Evolutionary conservation across 2,329 filamentous ascomycete genomes (phyloP).

Genomic region (Hypoxylon sp.): DNA sequence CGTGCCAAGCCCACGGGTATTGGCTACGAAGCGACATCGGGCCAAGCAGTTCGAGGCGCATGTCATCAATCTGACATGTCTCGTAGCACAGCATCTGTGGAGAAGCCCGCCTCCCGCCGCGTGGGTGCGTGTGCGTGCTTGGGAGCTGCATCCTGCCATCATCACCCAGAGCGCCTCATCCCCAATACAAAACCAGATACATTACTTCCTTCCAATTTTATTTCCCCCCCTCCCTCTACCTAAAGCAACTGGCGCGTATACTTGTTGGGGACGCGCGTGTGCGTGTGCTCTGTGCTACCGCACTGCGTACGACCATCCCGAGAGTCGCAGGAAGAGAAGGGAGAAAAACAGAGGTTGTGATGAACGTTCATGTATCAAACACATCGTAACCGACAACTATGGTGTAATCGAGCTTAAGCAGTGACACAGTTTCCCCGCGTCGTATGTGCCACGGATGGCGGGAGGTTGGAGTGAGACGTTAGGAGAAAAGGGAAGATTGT

Average conservation of each 20-base stretch:
- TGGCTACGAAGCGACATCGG: constrained; percentile 33
- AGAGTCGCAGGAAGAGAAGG: neutral
- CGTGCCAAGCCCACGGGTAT: constrained; percentile 14
- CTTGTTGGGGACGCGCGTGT: neutral
- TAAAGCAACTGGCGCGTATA: neutral
- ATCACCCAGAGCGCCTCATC: constrained; percentile 39
- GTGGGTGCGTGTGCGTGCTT: constrained; percentile 30
- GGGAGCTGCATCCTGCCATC: constrained; percentile 36
- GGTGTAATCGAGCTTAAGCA: constrained; percentile 17
- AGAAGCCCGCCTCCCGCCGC: constrained; percentile 41
- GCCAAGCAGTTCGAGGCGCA: constrained; percentile 34
- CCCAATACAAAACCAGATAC: constrained; percentile 20
- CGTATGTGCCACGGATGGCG: constrained; percentile 29
- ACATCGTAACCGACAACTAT: constrained; percentile 9
- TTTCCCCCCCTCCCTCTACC: neutral
- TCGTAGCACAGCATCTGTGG: constrained; percentile 45
- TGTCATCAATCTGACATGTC: constrained; percentile 48
- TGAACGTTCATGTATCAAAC: constrained; percentile 11
- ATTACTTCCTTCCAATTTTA: neutral
- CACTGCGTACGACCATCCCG: constrained; percentile 12
- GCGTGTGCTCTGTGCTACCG: constrained; percentile 20
- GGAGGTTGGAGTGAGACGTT: constrained; percentile 21
- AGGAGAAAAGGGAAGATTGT: constrained; percentile 36
- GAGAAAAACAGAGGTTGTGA: constrained; percentile 3
- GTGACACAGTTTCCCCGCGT: constrained; percentile 22